Percentiles rank a stretch among this genome's conserved stretches.
These are phyloP conservation scores for Mangifera indica DNA, from an alignment of 345 rosid genomes.

Conservation along the genomic window DNA sequence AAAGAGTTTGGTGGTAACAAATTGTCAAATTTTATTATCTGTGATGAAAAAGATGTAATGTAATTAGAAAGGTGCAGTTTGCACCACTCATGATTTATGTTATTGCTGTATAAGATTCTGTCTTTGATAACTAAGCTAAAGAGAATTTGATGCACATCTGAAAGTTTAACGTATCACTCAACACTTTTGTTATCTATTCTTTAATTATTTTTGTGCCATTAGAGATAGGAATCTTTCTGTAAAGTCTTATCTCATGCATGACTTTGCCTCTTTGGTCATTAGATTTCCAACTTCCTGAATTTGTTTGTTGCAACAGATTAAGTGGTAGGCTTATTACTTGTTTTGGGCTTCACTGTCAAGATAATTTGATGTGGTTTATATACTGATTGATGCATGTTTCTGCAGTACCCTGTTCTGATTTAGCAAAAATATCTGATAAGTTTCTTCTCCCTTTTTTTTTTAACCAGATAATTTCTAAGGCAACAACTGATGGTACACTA, in stretches of 20 bases:
- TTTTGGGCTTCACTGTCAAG: conserved; percentile 12
- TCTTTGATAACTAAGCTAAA: too few relatives aligned
- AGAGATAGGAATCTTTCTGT: neutral
- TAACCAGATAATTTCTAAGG: conserved; percentile 64
- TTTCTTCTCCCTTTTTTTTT: conserved; percentile 6
- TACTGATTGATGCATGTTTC: neutral
- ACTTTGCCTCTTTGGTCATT: neutral
- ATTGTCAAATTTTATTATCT: neutral
- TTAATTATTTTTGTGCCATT: neutral
- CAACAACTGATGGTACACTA: conserved; percentile 68
- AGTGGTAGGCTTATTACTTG: neutral
- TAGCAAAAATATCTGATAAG: neutral
- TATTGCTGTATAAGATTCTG: neutral
- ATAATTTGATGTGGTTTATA: neutral
- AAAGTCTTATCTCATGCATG: neutral
- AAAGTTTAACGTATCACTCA: neutral
- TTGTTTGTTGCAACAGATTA: conserved; percentile 3
- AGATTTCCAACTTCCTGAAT: conserved; percentile 3
- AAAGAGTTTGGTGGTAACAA: neutral
- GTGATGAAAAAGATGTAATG: neutral
- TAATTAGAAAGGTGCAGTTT: neutral
- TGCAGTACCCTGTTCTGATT: conserved; percentile 5
- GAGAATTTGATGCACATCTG: neutral
- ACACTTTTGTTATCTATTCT: neutral
- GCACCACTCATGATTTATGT: neutral